Percentiles rank a stretch among this genome's conserved stretches.
Conservation (phyloP, 2,329 filamentous ascomycete species). For the Penicillium sp. region DNA sequence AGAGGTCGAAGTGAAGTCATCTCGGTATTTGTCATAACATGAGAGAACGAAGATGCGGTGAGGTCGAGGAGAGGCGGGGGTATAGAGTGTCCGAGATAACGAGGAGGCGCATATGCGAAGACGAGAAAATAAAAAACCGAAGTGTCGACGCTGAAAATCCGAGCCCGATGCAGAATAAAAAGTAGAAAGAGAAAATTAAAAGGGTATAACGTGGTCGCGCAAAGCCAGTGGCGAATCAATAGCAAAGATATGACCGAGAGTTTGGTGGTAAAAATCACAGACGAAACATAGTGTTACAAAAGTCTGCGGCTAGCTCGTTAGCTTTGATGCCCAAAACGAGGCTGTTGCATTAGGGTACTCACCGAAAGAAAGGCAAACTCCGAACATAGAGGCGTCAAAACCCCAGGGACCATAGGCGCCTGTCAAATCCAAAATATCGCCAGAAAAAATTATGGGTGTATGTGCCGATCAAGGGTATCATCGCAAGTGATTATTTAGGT, state of each 20-base stretch:
- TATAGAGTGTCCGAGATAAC: constrained; percentile 18
- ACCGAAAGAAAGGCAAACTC: constrained; percentile 33
- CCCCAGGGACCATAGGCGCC: constrained; percentile 27
- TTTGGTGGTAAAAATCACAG: constrained; percentile 9
- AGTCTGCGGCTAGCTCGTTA: constrained; percentile 27
- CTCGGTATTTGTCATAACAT: constrained; percentile 6
- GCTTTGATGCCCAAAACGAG: constrained; percentile 27
- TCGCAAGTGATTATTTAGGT: constrained; percentile 36
- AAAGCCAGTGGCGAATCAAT: constrained; percentile 23
- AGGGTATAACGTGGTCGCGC: constrained; percentile 33
- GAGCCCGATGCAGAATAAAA: constrained; percentile 31
- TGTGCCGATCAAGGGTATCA: constrained; percentile 23
- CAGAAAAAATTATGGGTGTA: constrained; percentile 25
- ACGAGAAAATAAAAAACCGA: constrained; percentile 11
- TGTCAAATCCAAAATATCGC: constrained; percentile 20
- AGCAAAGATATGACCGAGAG: constrained; percentile 23
- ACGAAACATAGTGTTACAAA: constrained; percentile 36
- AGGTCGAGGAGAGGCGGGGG: constrained; percentile 3
- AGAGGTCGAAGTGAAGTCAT: constrained; percentile 15
- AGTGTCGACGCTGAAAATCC: constrained; percentile 31
- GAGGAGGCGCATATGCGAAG: constrained; percentile 15
- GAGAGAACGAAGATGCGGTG: not conserved
- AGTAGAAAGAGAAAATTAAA: constrained; percentile 26
- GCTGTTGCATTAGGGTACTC: constrained; percentile 20
- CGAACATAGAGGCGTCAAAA: constrained; percentile 33